Evolutionary conservation across 2,329 filamentous ascomycete species (phyloP), one percentile per base, ranked within the genome.

Genomic region (Verticillium dahliae): DNA sequence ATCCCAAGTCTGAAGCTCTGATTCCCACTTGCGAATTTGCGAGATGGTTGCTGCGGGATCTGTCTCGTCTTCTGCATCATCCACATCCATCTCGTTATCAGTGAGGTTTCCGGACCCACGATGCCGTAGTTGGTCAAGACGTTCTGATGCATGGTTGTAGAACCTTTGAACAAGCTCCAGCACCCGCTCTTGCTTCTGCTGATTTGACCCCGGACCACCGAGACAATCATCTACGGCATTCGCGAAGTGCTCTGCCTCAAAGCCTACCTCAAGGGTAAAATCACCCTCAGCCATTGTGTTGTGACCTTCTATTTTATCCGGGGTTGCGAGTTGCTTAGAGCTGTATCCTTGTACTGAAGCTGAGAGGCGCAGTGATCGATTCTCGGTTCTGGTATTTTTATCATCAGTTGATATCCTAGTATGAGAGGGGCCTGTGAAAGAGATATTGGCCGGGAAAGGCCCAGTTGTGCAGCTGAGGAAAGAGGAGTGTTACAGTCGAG

Each of bases 1-100:
- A 70, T 96, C 88, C 95, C 95, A 99, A 0, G 92, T 95, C 69
- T 96, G 91, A 50, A 88, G 86, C 75, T 99, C 95, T 65, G 90
- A 83, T 73, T 96, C 87, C 81, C 92, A 89, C 61, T 85, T 83
- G 69, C 83, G 80, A 13, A 56, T 50, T 33, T 62, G 60, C 55
- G 59, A 55, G 14, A 31, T 34, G 27, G 62, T 65, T 33, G 59
- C 66, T 54, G 65, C 65, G 39, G 69, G 67, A 63, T 66, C 64
- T 13, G 65, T 68, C 27, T 68, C 69, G 34, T 75, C 70, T 15
- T 80, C 78, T 50, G 70, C 72, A 50, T 84, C 82, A 64, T 87
- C 85, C 7, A 82, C 68, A 58, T 87, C 84, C 77, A 86, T 83
- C 57, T 81, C 81, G 61, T 80, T 78, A 57, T 80, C 80, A 55